Evolutionary conservation across 345 rosid species (phyloP).

Genomic region (Psidium guajava): DNA sequence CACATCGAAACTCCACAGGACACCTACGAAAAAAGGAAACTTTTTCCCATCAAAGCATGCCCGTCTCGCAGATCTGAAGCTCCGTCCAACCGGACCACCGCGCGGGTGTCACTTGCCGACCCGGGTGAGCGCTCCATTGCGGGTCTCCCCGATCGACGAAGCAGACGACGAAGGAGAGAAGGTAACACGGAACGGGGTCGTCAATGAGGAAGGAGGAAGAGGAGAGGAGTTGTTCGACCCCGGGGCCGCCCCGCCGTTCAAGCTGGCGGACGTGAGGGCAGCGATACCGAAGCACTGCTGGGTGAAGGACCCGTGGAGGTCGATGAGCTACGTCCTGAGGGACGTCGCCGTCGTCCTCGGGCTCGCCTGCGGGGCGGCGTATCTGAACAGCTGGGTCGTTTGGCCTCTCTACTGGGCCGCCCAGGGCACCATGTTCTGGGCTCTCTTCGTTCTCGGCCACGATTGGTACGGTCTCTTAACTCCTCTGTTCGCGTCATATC

Average conservation of each 20-base stretch:
- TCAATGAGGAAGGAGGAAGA: not conserved
- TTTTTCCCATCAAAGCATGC: not conserved
- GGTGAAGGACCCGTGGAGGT: conserved; percentile 79
- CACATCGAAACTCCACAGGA: conserved; percentile 6
- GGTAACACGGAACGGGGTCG: not conserved
- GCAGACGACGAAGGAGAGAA: conserved; percentile 10
- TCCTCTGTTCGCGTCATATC: conserved; percentile 5
- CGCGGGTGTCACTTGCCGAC: not conserved
- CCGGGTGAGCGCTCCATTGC: conserved; percentile 35
- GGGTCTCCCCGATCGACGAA: conserved; percentile 3
- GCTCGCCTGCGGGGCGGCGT: conserved; percentile 65
- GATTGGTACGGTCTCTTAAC: conserved; percentile 59
- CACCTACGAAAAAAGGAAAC: not conserved
- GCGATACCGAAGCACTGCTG: conserved; percentile 89
- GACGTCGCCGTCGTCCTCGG: conserved; percentile 62
- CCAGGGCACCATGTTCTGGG: conserved; percentile 99
- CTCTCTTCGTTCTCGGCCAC: conserved; percentile 91
- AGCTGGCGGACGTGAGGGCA: conserved; percentile 54
- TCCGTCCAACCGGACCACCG: not conserved
- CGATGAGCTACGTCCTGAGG: conserved; percentile 77
- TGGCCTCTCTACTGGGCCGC: conserved; percentile 93
- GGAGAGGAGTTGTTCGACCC: conserved; percentile 19
- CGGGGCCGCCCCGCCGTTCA: conserved; percentile 59
- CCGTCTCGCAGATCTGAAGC: not conserved
- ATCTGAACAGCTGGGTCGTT: conserved; percentile 52